These are phyloP conservation scores for Helminthosporium solani DNA, from an alignment of 2,329 filamentous ascomycete genomes.

Conservation along the genomic window DNA sequence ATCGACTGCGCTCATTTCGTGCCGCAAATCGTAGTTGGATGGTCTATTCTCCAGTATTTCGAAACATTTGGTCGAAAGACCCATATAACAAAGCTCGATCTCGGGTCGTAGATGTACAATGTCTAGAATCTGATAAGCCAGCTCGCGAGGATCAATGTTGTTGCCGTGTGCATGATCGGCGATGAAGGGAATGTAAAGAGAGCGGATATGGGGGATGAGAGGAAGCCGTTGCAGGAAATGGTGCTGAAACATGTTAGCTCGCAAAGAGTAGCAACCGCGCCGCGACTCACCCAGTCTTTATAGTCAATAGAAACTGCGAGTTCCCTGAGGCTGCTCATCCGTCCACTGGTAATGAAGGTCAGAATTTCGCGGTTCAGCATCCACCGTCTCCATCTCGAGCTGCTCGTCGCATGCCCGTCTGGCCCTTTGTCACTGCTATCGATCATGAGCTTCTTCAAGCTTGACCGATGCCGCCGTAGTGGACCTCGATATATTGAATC, in stretches of 20 bases:
- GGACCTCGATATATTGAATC: constrained; percentile 70
- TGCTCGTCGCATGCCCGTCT: constrained; percentile 42
- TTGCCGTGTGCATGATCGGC: constrained; percentile 59
- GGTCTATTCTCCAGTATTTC: constrained; percentile 70
- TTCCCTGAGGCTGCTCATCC: constrained; percentile 70
- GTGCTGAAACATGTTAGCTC: constrained; percentile 55
- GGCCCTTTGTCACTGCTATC: constrained; percentile 64
- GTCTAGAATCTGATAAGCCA: constrained; percentile 75
- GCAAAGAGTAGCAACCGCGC: constrained; percentile 6
- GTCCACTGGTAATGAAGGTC: constrained; percentile 72
- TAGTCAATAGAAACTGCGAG: constrained; percentile 72
- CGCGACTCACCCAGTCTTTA: constrained; percentile 70
- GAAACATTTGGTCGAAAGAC: constrained; percentile 75
- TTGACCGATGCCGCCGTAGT: constrained; percentile 68
- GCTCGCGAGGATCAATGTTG: constrained; percentile 63
- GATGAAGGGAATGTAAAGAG: constrained; percentile 69
- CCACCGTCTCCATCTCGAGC: constrained; percentile 65
- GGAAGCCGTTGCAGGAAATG: constrained; percentile 75
- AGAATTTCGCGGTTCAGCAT: constrained; percentile 68
- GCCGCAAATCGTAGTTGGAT: constrained; percentile 45
- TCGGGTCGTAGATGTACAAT: constrained; percentile 75
- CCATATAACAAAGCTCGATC: constrained; percentile 75
- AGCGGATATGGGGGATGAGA: constrained; percentile 67
- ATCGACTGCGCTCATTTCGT: constrained; percentile 31
- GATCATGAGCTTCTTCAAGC: constrained; percentile 71